Conservation (phyloP, 1,284 basidiomycete species). For the Hypsizygus ulmarius region DNA sequence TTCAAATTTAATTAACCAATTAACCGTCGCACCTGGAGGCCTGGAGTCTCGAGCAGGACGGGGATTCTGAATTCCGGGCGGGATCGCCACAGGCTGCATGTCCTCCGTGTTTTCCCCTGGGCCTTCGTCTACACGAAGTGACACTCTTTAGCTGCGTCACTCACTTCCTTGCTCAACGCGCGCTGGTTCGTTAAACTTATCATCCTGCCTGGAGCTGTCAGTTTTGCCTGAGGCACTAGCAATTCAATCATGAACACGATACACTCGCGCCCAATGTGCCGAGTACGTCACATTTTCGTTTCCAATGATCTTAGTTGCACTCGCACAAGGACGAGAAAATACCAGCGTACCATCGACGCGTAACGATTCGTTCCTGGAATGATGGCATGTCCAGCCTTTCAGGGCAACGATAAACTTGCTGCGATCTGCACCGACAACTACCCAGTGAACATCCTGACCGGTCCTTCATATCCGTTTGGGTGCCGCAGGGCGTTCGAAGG, state of each 20-base stretch:
- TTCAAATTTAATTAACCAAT: neutral
- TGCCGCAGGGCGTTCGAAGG: constrained; percentile 10
- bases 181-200: too few relatives aligned
- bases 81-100: constrained; percentile 13
- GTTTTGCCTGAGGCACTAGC: too few relatives aligned
- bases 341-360: neutral
- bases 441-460: neutral
- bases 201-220: too few relatives aligned
- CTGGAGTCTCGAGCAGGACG: neutral
- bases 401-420: constrained; percentile 12
- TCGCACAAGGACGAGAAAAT: neutral
- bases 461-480: neutral
- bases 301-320: too few relatives aligned
- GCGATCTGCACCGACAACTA: neutral
- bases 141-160: too few relatives aligned
- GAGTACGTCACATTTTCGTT: too few relatives aligned
- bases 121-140: neutral
- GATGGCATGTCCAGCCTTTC: neutral
- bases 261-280: too few relatives aligned
- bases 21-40: neutral
- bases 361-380: neutral
- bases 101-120: neutral
- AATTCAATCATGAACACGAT: too few relatives aligned
- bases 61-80: constrained; percentile 3
- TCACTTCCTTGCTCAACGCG: too few relatives aligned